Base-by-base conservation (phyloP, 306 rosid genomes). In the Acacia crassicarpa region DNA sequence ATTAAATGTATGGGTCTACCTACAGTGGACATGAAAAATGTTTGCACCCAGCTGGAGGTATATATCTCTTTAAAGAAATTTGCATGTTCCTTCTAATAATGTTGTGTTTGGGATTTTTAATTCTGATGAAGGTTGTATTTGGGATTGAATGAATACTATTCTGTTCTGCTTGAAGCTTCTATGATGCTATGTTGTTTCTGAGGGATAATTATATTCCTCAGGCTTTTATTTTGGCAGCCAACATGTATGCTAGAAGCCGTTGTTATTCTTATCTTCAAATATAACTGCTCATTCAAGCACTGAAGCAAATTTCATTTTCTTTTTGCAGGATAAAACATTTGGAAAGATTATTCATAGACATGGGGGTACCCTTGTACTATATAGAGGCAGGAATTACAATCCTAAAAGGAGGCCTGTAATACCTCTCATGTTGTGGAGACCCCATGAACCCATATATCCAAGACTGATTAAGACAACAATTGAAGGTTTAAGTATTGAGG, bases 371-470 rank as follows among this genome's bases (percentile, higher is more conserved):
- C 90, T 93, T 74, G 80, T 95, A n/a, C 84, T 95, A 81, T 93
- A 81, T 86, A 89, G 97, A 85, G 98, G 99, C 77, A 91, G 98
- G 86, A 84, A 95, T 81, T 95, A 93, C 86, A 88, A 74, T 63
- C 89, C 88, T 43, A 92, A 83, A 84, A 90, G 86, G 79, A 85
- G 96, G 90, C 97, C 98, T 65, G 80, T 77, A 62, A 86, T 93
- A 87, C 99, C 99, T 65, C 79, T 91, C 70, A 95, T 93, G 99
- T 83, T 95, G 86, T 95, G 99, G 99, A 93, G 85, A 83, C 98
- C 99, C 61, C 94, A 92, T 51, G 98, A 92, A 72, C 98, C 98
- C 20, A 71, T 93, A 45, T 95, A 91, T 88, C 99, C 98, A 43
- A 93, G 94, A 86, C 84, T 95, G 85, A 90, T 93, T 68, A 95